Percentiles rank a stretch among this genome's conserved stretches.
Evolutionary conservation across 2,329 filamentous ascomycete genomes (phyloP).

Genomic region (Aspergillus caelatus): DNA sequence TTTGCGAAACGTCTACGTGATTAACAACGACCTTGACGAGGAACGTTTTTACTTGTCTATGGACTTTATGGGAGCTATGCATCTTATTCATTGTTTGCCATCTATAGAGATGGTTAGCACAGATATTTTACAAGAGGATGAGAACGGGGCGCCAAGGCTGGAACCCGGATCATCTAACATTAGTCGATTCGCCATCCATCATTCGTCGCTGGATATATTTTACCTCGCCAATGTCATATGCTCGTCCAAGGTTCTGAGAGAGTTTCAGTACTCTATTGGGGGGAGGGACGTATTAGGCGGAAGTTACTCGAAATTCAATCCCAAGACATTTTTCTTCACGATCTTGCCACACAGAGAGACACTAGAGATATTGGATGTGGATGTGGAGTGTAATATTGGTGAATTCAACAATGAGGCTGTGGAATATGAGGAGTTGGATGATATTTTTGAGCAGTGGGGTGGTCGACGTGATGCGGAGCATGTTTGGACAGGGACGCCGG

Average conservation of each 20-base stretch:
- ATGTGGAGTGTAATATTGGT: background rate
- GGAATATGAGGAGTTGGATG: background rate
- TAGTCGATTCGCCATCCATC: background rate
- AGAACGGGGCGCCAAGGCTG: background rate
- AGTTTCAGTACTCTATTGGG: background rate
- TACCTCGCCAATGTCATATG: background rate
- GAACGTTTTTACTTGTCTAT: background rate
- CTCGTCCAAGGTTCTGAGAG: background rate
- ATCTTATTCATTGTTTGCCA: background rate
- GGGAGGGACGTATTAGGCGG: background rate
- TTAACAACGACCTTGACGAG: background rate
- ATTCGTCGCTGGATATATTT: background rate
- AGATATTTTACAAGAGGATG: background rate
- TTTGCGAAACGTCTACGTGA: background rate
- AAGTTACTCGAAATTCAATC: background rate
- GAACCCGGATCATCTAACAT: background rate
- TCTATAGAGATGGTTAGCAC: background rate
- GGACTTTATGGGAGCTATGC: background rate
- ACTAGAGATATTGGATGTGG: background rate
- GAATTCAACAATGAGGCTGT: background rate
- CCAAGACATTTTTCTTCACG: background rate
- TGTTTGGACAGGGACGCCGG: background rate
- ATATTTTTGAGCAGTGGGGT: background rate
- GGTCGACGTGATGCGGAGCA: background rate
- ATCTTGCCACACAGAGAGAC: background rate